phyloP scores from a whole-genome alignment of 192 early-diverging fungal genomes.

The Dissophora globulifera region DNA sequence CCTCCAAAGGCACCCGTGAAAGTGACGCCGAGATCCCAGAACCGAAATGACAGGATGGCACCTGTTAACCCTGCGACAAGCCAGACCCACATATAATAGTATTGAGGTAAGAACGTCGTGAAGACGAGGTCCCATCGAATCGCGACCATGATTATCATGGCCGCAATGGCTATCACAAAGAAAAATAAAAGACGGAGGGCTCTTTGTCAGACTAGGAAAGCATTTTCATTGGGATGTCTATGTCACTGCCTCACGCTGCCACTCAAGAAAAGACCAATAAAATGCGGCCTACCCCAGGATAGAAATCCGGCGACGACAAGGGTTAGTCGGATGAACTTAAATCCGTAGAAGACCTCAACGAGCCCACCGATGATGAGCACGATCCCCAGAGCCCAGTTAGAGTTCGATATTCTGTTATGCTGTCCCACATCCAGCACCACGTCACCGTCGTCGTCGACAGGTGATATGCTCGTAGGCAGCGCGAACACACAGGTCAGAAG shows the following conservation, averaged over 20 bases:
- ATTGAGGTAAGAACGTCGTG: conserved; percentile 35
- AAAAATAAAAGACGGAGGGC: background rate
- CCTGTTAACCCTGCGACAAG: conserved; percentile 21
- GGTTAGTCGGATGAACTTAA: conserved; percentile 39
- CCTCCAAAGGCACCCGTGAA: conserved; percentile 46
- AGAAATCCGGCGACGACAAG: conserved; percentile 41
- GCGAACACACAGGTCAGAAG: background rate
- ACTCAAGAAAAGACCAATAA: background rate
- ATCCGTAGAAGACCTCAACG: conserved; percentile 43
- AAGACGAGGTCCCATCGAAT: conserved; percentile 45
- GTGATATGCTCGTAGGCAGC: conserved; percentile 21
- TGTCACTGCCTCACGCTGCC: too few relatives aligned
- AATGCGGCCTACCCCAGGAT: conserved; percentile 26
- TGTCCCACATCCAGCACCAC: conserved; percentile 34
- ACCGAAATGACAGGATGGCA: conserved; percentile 30
- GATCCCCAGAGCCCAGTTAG: conserved; percentile 26
- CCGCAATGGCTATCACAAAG: conserved; percentile 10
- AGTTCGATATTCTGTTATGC: conserved; percentile 1
- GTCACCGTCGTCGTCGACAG: background rate
- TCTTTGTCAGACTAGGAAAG: too few relatives aligned
- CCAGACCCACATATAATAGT: conserved; percentile 52
- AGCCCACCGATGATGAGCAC: conserved; percentile 32
- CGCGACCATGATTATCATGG: conserved; percentile 48
- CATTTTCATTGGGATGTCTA: too few relatives aligned
- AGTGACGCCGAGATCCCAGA: conserved; percentile 49